Evolutionary conservation across 768 basidiomycete genomes (phyloP), one percentile per base, ranked within the genome.

Genomic region (Asterophora parasitica): DNA sequence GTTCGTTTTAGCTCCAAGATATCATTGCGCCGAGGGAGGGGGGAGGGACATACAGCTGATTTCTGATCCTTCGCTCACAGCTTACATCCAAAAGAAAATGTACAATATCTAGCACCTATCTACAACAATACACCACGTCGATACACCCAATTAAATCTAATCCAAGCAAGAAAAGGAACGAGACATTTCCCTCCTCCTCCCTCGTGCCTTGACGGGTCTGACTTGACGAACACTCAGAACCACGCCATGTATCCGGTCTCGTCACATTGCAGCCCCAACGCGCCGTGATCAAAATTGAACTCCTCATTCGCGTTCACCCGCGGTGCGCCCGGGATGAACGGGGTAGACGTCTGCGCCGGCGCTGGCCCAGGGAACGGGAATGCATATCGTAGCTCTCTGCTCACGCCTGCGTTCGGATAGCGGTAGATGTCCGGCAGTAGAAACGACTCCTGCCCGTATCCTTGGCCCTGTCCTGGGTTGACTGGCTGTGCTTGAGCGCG

Each of bases 211-310:
- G 23, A 23, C 23, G 23, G 23, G 3, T 3, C 23, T 23, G 23
- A 23, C 23, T 31, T 31, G 2, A 6, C 23, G 23, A 31, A 31
- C 8, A 31, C 12, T 31, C 66, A 83, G 57, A 83, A 83, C 82
- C 82, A 83, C 17, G 81, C 79, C 82, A 83, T 83, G 59, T 80
- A 83, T 47, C 77, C 78, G 30, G 79, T 82, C 54, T 76, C 80
- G 54, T 77, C 78, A 50, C 79, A 64, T 38, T 77, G 74, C 38
- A 71, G 69, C 23, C 71, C 76, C 51, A 83, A 58, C 16, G 78
- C 81, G 4, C 82, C 82, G 55, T 81, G 72, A 50, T 82, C 81
- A 57, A 82, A 78, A 61, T 83, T 81, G 54, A 79, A 78, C 28
- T 71, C 72, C 49, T 73, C 72, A 46, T 78, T 73, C 53, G 75